Evolutionary conservation across 352 stramenopile species (phyloP), one percentile per base, ranked within the genome.

Genomic region (Pythium myriotylum): DNA sequence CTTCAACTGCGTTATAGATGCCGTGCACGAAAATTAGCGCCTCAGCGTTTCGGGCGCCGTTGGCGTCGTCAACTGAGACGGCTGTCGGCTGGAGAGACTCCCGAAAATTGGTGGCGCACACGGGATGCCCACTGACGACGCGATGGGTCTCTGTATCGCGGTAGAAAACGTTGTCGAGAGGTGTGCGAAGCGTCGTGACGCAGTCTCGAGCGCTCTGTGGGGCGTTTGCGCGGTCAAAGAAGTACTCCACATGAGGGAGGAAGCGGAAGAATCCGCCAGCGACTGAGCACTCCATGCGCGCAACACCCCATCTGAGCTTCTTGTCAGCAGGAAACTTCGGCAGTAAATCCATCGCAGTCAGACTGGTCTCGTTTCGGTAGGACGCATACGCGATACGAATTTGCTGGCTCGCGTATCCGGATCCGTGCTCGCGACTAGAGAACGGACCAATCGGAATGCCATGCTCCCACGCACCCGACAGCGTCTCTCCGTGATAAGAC

Each of bases 271-370:
- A 88, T 0, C 81, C 78, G 5, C 81, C 81, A 5, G 81, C 87
- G 6, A 90, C 79, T n/a, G 81, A 90, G 45, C 81, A 90, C 55
- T 90, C 81, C 7, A 95, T 86, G 43, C 79, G 88, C 7, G 45
- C 45, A 33, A 62, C 55, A 22, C 55, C 55, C 55, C 55, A 62
- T 5, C 24, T 33, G 23, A 62, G n/a, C 17, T n/a, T 45, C 45
- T 55, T 62, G 55, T 55, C 45, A 8, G 35, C 32, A 2, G 55
- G 55, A 24, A 54, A 62, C 35, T 32, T 62, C 3, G 79, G 79
- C 13, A 72, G 72, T 19, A 82, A 81, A 26, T 59, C 65, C 37
- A 80, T 77, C 7, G 75, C 60, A 2, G 67, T 68, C 16, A 71
- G 27, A 4, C 46, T 46, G 16, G 71, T 16, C 59, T 78, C 70